Percentiles rank a stretch among this genome's conserved stretches.
These are phyloP conservation scores for Trametes villosa DNA, from an alignment of 768 basidiomycete genomes.

Conservation along the genomic window DNA sequence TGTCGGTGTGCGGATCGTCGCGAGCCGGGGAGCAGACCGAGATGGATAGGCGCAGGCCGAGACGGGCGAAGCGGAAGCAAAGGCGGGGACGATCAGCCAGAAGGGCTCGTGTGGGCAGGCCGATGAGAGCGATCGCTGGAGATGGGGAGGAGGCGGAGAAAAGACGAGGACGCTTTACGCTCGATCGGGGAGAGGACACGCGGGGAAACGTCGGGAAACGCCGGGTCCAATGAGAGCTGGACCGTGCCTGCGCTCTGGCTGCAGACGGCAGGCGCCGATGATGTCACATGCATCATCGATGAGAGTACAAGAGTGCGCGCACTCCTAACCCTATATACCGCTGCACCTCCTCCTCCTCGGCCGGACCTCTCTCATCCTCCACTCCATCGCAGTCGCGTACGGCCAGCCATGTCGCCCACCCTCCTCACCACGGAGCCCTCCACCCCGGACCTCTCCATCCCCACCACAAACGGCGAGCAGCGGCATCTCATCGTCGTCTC, in stretches of 20 bases:
- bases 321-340: constrained; percentile 21
- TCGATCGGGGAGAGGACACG: background rate
- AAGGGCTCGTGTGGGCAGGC: background rate
- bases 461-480: constrained; percentile 41
- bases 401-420: constrained; percentile 12
- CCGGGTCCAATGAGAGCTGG: constrained; percentile 12
- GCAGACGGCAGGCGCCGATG: constrained; percentile 10
- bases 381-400: background rate
- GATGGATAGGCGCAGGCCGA: constrained; percentile 9
- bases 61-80: constrained; percentile 3
- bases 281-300: constrained; percentile 30
- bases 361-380: background rate
- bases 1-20: constrained; percentile 13
- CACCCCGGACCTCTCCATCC: constrained; percentile 23
- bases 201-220: constrained; percentile 24
- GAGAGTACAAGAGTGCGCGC: constrained; percentile 23
- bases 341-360: background rate
- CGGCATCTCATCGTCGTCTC: constrained; percentile 92
- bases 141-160: constrained; percentile 5
- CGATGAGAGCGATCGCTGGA: constrained; percentile 3
- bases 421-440: constrained; percentile 15
- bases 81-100: constrained; percentile 18
- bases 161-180: background rate
- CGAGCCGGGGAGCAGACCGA: background rate
- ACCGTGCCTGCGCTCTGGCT: constrained; percentile 5